Evolutionary conservation across 176 grass and related monocot genomes (phyloP).

Genomic region (Oryza officinalis): DNA sequence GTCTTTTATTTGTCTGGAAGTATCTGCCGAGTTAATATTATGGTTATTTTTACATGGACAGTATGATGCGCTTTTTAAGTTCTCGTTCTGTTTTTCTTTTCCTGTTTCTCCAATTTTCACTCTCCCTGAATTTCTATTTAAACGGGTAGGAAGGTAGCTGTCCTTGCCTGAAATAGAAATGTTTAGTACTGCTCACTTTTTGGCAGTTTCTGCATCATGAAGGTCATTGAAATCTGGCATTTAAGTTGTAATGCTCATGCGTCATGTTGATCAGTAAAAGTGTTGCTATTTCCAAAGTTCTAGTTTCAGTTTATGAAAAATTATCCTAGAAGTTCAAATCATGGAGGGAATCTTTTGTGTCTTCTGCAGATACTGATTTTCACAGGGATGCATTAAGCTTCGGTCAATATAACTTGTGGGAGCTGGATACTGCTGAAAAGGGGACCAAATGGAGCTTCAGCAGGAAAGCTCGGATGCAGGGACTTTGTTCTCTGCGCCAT

Average conservation of each 20-base stretch:
- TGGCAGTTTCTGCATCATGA: constrained; percentile 1
- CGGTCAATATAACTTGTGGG: constrained; percentile 27
- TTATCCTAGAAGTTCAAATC: not conserved
- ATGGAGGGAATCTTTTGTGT: constrained; percentile 19
- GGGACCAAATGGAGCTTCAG: constrained; percentile 97
- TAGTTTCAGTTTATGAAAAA: not conserved
- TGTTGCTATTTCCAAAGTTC: not conserved
- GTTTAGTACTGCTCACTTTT: constrained; percentile 4
- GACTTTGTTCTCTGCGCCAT: constrained; percentile 63
- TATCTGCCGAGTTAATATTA: constrained; percentile 16
- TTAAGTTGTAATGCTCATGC: not conserved
- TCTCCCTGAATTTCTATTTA: not conserved
- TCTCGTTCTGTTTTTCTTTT: constrained; percentile 6
- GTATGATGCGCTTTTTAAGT: constrained; percentile 5
- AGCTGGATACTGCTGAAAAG: constrained; percentile 62
- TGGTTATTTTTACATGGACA: constrained; percentile 9
- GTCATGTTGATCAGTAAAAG: not conserved
- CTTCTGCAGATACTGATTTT: constrained; percentile 35
- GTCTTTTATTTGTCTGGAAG: constrained; percentile 6
- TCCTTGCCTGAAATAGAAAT: constrained; percentile 22
- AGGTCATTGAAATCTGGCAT: not conserved
- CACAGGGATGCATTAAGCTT: constrained; percentile 33
- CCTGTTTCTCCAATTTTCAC: not conserved
- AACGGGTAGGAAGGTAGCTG: not conserved
- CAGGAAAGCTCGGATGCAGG: constrained; percentile 78